Conservation (phyloP, 2,329 filamentous ascomycete genomes). For the Pseudopyricularia cyperi region DNA sequence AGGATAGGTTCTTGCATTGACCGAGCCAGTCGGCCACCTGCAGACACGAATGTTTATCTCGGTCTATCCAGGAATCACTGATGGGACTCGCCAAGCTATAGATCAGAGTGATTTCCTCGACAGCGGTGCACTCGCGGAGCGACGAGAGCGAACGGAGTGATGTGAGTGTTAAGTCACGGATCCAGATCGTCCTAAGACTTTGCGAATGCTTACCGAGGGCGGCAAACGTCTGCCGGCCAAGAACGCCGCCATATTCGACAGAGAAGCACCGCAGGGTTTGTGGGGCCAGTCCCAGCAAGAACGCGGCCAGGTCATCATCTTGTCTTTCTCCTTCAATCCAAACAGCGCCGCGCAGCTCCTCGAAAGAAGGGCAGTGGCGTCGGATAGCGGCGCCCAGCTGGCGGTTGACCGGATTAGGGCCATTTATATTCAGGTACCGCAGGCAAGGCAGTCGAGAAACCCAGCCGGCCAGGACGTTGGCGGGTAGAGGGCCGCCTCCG, state of each 20-base stretch:
- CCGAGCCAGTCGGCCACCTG: conserved; percentile 18
- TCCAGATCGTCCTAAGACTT: conserved; percentile 18
- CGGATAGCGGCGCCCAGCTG: conserved; percentile 40
- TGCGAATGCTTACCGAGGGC: conserved; percentile 32
- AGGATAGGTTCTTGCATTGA: conserved; percentile 29
- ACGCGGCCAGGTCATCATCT: conserved; percentile 44
- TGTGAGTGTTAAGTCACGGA: neutral
- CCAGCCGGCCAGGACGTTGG: conserved; percentile 42
- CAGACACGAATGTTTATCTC: conserved; percentile 11
- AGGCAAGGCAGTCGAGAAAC: conserved; percentile 44
- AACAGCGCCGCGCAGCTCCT: conserved; percentile 42
- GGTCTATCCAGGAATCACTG: conserved; percentile 9
- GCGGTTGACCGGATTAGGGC: conserved; percentile 44
- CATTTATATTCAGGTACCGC: conserved; percentile 43
- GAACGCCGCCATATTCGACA: conserved; percentile 39
- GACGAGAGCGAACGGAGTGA: neutral
- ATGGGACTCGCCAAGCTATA: conserved; percentile 6
- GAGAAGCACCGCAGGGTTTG: conserved; percentile 47
- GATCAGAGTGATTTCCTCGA: conserved; percentile 21
- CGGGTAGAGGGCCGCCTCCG: conserved; percentile 35
- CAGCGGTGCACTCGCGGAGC: conserved; percentile 17
- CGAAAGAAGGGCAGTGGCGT: conserved; percentile 46
- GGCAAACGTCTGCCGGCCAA: conserved; percentile 40
- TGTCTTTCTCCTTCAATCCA: conserved; percentile 25
- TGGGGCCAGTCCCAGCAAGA: conserved; percentile 40